A percentile compares a stretch with the other conserved stretches of the same genome.
phyloP scores from a whole-genome alignment of 2,329 filamentous ascomycete genomes.

The Talaromyces sp. region DNA sequence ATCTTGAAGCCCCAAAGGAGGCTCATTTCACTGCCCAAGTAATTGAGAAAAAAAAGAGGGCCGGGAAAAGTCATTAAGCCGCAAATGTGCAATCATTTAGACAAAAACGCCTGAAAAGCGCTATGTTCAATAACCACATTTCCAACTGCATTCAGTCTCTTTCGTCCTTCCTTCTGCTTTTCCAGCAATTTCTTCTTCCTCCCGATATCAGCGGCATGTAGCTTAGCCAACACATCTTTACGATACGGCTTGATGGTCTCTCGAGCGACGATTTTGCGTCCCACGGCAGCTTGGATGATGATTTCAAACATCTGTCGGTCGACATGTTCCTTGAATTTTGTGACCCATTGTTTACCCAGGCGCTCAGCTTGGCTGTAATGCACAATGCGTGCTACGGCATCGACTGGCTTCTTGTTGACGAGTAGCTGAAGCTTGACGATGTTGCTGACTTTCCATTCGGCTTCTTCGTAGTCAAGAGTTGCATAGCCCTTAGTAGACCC shows the following conservation, averaged over 20 bases:
- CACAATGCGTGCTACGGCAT: conserved; percentile 88
- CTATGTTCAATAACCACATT: conserved; percentile 96
- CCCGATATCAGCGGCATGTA: conserved; percentile 85
- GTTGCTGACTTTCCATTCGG: conserved; percentile 74
- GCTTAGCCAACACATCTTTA: conserved; percentile 89
- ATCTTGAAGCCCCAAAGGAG: background rate
- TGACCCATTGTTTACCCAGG: conserved; percentile 82
- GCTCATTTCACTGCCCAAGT: background rate
- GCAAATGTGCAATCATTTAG: conserved; percentile 55
- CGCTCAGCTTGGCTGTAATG: conserved; percentile 77
- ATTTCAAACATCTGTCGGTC: conserved; percentile 97
- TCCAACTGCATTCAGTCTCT: conserved; percentile 71
- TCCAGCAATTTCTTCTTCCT: conserved; percentile 83
- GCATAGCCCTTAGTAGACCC: conserved; percentile 92
- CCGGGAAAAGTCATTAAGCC: background rate
- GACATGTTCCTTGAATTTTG: conserved; percentile 95
- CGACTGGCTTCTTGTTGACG: conserved; percentile 89
- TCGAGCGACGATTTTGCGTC: conserved; percentile 76
- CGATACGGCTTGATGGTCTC: conserved; percentile 96
- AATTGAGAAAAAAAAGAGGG: background rate
- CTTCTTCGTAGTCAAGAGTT: conserved; percentile 93
- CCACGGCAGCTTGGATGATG: conserved; percentile 85
- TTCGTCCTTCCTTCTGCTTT: conserved; percentile 93
- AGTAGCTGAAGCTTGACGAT: conserved; percentile 88
- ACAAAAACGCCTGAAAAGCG: conserved; percentile 89